Base-by-base conservation (phyloP, 2,329 filamentous ascomycete genomes). In the Fusarium circinatum region DNA sequence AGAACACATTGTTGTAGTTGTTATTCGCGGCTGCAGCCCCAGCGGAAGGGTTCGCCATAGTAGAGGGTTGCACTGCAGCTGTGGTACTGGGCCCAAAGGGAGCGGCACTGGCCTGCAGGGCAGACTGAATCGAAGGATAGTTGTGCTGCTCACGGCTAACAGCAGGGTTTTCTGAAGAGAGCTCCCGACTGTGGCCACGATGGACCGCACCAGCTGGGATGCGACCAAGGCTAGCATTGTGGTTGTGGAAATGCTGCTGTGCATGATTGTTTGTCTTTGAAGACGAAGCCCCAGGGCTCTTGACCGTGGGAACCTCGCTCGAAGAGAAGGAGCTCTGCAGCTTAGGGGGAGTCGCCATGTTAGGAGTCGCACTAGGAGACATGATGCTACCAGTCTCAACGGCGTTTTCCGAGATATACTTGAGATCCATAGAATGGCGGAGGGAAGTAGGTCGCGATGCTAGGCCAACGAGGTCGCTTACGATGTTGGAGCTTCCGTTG, bases 291-390 rank as follows among this genome's bases (percentile, higher is more conserved):
- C 89, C 88, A 61, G 89, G 86, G 75, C 87, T 92, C 88, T 96
- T 97, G 79, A 95, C 86, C 13, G 95, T 97, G 9, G 95, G 93
- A 26, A 98, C 88, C 79, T 98, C 95, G 82, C 93, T 96, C 61
- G 94, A 91, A 15, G 96, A 98, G 84, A 94, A 98, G 0, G 96
- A 98, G 49, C 93, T 92, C 83, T 95, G 93, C 65, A 98, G 83
- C 85, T 94, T 94, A 36, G 92, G 90, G 41, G 93, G 89, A 60
- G 89, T 89, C 32, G 89, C 86, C 81, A 92, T 88, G 68, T 83
- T 82, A 68, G 88, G 86, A 65, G 80, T 88, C 32, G 83, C 81
- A 22, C 88, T 82, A 6, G 89, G 84, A 34, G 87, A 82, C 70
- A 87, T 84, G 55, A 84, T 79, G 44, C 77, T 76, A 45, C 79